Percentiles rank a stretch among this genome's conserved stretches.
phyloP scores from a whole-genome alignment of 129 eudicot genomes.

The Centrapalus pauciflorus region DNA sequence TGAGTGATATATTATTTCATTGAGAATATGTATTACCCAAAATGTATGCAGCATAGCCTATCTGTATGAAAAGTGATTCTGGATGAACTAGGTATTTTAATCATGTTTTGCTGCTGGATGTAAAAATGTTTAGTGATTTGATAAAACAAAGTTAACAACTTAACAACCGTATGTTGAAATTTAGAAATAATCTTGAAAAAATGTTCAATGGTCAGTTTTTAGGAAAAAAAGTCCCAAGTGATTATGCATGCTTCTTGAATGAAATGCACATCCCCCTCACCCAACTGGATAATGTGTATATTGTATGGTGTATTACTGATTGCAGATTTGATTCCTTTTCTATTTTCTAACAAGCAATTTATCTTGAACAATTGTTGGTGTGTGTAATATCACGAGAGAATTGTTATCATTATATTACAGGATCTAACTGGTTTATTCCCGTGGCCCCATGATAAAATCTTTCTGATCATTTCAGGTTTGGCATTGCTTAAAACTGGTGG shows the following conservation, averaged over 20 bases:
- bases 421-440: background rate
- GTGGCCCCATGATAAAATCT: background rate
- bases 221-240: too few species aligned
- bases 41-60: background rate
- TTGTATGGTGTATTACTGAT: too few species aligned
- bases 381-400: background rate
- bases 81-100: too few species aligned
- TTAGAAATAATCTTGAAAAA: too few species aligned
- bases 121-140: too few species aligned
- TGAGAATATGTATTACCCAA: background rate
- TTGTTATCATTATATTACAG: background rate
- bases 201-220: too few species aligned
- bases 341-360: background rate
- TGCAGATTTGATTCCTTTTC: background rate
- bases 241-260: too few species aligned
- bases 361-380: background rate
- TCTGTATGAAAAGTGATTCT: background rate
- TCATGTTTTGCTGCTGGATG: too few species aligned
- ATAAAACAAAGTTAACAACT: too few species aligned
- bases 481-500: constrained; percentile 95
- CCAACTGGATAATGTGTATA: too few species aligned
- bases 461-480: constrained; percentile 50
- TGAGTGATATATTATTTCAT: background rate
- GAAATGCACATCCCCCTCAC: too few species aligned
- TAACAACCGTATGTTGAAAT: too few species aligned